Base-by-base conservation (phyloP, 345 rosid species). In the Mangifera indica region DNA sequence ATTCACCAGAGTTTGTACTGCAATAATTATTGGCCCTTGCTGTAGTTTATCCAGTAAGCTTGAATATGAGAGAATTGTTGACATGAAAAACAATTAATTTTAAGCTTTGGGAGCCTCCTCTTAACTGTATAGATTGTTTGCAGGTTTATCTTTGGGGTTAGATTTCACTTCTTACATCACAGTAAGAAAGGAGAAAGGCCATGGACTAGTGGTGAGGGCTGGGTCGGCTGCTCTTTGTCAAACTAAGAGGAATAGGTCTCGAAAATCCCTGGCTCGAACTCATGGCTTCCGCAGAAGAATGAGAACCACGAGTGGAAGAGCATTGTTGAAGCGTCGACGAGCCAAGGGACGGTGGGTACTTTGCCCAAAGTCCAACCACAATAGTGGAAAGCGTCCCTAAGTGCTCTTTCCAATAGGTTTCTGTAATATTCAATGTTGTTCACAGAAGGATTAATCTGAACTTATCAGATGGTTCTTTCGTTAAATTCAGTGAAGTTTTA, bases 271-370 rank as follows among this genome's bases (percentile, higher is more conserved):
- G 77, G 97, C 99, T 53, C 83, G 98, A 63, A 89, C 96, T 60
- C 99, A 95, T 73, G 98, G 99, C 40, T 95, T 90, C 81, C 93
- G 98, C 51, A 70, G 71, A 81, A 80, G 98, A 63, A 95, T 89
- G 97, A 87, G 91, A 72, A 94, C 98, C 54, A 90, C 98, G 24
- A 81, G 89, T 22, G 97, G 98, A 63, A 85, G 98, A 82, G 98
- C 98, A 3, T 49, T 89, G 52, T 74, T 94, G 56, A 90, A 88
- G 74, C 97, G 98, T 25, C 65, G 98, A 76, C 93, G 99, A 54
- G 98, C 93, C 66, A 92, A 95, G 82, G 98, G 99, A 56, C 82
- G 98, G 0, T 66, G 85, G 89, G 88, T 90, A 45, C 98, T 95
- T 71, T 95, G 99, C 78, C 82, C 98, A 49, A 92, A 95, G 87